A percentile compares a stretch with the other conserved stretches of the same genome.
Conservation (phyloP, 768 basidiomycete genomes). For the Daedalea quercina region DNA sequence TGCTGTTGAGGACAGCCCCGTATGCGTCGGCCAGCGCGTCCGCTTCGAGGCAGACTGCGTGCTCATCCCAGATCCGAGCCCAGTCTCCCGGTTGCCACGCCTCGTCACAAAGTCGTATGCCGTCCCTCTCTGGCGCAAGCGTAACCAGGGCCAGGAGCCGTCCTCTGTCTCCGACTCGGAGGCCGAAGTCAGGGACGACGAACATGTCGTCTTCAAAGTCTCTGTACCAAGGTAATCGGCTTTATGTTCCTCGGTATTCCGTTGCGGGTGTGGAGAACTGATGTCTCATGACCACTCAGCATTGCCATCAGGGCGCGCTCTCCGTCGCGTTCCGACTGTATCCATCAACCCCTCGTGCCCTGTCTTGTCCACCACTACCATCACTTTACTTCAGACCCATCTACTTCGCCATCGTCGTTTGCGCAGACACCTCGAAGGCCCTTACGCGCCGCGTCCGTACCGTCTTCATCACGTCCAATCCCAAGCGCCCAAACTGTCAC, state of each 20-base stretch:
- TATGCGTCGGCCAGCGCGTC: conserved; percentile 30
- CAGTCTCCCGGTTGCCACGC: conserved; percentile 37
- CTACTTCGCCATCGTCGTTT: conserved; percentile 16
- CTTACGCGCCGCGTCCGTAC: not conserved
- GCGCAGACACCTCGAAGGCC: conserved; percentile 16
- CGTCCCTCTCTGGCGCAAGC: conserved; percentile 60
- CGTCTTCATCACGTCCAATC: conserved; percentile 23
- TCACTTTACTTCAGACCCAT: conserved; percentile 12
- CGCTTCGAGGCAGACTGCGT: conserved; percentile 71
- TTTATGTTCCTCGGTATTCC: not conserved
- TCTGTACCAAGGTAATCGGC: conserved; percentile 48
- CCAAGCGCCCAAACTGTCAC: conserved; percentile 38
- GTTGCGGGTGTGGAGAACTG: not conserved
- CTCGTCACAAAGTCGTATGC: conserved; percentile 61
- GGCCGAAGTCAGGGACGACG: conserved; percentile 27
- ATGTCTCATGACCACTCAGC: conserved; percentile 9
- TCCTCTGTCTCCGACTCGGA: conserved; percentile 14
- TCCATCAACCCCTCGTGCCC: conserved; percentile 30
- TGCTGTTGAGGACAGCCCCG: not conserved
- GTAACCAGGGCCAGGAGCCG: conserved; percentile 17
- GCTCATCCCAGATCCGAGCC: conserved; percentile 56
- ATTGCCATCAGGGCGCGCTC: conserved; percentile 23
- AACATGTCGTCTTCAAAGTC: conserved; percentile 50
- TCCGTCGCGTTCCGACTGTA: conserved; percentile 31
- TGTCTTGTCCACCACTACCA: conserved; percentile 42